Percentiles rank a stretch among this genome's conserved stretches.
phyloP scores from a whole-genome alignment of 192 early-diverging fungal species.

The Coemansia sp. region DNA sequence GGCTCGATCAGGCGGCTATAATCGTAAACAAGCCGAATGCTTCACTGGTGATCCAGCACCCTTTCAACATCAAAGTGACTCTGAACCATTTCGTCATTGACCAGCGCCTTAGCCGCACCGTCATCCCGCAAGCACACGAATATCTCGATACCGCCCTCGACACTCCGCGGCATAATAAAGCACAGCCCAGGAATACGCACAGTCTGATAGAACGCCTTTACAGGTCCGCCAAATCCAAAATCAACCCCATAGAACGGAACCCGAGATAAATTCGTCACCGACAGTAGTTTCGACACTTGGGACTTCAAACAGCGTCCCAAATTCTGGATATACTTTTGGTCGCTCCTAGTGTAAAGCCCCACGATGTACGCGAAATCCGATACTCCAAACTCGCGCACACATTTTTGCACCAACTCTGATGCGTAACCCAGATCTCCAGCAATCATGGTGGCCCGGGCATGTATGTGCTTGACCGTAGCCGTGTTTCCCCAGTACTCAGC shows the following conservation, averaged over 20 bases:
- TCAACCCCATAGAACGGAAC: constrained; percentile 14
- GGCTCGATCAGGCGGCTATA: background rate
- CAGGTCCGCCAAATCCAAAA: constrained; percentile 24
- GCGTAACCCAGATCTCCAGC: background rate
- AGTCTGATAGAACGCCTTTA: constrained; percentile 7
- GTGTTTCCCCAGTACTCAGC: constrained; percentile 29
- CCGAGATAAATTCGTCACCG: constrained; percentile 17
- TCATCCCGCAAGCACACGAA: background rate
- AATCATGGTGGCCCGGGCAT: background rate
- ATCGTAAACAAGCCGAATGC: background rate
- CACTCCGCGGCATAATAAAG: background rate
- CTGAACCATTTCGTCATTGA: constrained; percentile 2
- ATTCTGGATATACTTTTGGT: background rate
- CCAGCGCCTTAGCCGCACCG: background rate
- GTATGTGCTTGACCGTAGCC: constrained; percentile 10
- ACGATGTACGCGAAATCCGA: constrained; percentile 20
- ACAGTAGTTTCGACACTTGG: too few species aligned
- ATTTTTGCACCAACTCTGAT: constrained; percentile 5
- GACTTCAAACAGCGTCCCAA: too few species aligned
- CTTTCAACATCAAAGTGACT: constrained; percentile 9
- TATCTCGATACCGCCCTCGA: constrained; percentile 24
- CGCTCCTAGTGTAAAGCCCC: background rate
- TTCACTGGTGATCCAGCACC: background rate
- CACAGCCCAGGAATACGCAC: constrained; percentile 7
- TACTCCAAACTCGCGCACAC: background rate